phyloP scores from a whole-genome alignment of 2,329 filamentous ascomycete species.

The Cercospora janseana region DNA sequence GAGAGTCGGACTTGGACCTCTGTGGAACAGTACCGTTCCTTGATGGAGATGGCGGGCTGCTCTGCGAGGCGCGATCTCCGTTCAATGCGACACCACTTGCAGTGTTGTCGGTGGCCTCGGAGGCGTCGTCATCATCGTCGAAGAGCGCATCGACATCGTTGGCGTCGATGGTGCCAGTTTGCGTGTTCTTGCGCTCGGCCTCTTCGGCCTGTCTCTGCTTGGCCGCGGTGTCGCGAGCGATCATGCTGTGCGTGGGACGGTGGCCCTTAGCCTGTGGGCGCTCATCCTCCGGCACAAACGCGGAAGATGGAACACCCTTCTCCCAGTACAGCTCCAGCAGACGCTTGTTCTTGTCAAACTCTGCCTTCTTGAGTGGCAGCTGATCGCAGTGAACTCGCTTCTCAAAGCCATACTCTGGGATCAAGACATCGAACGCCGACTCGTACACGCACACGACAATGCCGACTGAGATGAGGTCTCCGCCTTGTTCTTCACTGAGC shows the following conservation, averaged over 20 bases:
- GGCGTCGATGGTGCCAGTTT: slow-evolving; percentile 89
- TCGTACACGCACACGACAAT: slow-evolving; percentile 97
- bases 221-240: slow-evolving; percentile 77
- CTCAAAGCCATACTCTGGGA: slow-evolving; percentile 97
- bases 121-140: slow-evolving; percentile 74
- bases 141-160: slow-evolving; percentile 95
- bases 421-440: slow-evolving; percentile 95
- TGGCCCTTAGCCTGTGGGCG: slow-evolving; percentile 72
- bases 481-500: slow-evolving; percentile 78
- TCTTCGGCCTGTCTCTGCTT: slow-evolving; percentile 85
- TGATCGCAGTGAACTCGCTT: slow-evolving; percentile 99
- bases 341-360: slow-evolving; percentile 94
- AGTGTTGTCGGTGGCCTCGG: slow-evolving; percentile 85
- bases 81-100: slow-evolving; percentile 78
- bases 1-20: slow-evolving; percentile 91
- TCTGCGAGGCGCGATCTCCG: slow-evolving; percentile 83
- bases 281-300: slow-evolving; percentile 95
- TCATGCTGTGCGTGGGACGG: slow-evolving; percentile 54
- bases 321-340: slow-evolving; percentile 98
- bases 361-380: slow-evolving; percentile 96
- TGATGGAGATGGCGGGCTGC: slow-evolving; percentile 86
- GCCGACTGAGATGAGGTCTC: slow-evolving; percentile 90
- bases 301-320: slow-evolving; percentile 95
- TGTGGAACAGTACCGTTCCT: slow-evolving; percentile 73
- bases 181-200: slow-evolving; percentile 85